Conservation (phyloP, 2,329 filamentous ascomycete genomes). For the Karstenula rhodostoma region DNA sequence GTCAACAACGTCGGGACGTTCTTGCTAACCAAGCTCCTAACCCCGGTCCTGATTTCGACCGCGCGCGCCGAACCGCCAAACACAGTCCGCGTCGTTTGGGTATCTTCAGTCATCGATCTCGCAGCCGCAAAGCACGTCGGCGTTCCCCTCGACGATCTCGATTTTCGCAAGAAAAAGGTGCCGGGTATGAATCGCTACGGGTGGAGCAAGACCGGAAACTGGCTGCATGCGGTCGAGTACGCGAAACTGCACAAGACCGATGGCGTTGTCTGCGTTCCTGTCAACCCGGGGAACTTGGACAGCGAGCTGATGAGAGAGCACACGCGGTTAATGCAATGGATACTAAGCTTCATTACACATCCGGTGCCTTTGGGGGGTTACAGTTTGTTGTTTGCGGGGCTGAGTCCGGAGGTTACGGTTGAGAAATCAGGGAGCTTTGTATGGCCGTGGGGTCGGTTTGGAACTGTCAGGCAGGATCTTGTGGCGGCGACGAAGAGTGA, state of each 20-base stretch:
- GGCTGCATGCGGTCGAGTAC: constrained; percentile 24
- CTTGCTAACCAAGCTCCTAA: constrained; percentile 44
- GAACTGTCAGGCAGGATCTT: neutral
- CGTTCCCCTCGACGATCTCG: constrained; percentile 3
- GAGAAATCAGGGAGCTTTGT: neutral
- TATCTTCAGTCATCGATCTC: constrained; percentile 14
- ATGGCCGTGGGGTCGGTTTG: constrained; percentile 1
- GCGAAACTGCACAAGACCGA: constrained; percentile 11
- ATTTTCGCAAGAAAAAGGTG: neutral
- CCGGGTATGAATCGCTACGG: constrained; percentile 15
- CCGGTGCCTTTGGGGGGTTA: neutral
- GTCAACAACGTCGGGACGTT: constrained; percentile 47
- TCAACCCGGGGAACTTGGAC: constrained; percentile 48
- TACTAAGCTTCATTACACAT: neutral
- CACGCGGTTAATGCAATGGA: neutral
- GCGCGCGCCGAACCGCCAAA: constrained; percentile 23
- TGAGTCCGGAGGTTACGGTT: neutral
- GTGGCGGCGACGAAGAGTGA: neutral
- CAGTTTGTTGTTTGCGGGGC: neutral
- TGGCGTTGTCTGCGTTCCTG: constrained; percentile 19
- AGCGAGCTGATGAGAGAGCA: constrained; percentile 30
- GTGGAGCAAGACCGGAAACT: constrained; percentile 24
- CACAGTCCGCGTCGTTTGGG: constrained; percentile 32
- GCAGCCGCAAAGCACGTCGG: constrained; percentile 16
- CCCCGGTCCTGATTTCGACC: constrained; percentile 37